phyloP scores from a whole-genome alignment of 345 rosid species.

The Streptanthus diversifolius region DNA sequence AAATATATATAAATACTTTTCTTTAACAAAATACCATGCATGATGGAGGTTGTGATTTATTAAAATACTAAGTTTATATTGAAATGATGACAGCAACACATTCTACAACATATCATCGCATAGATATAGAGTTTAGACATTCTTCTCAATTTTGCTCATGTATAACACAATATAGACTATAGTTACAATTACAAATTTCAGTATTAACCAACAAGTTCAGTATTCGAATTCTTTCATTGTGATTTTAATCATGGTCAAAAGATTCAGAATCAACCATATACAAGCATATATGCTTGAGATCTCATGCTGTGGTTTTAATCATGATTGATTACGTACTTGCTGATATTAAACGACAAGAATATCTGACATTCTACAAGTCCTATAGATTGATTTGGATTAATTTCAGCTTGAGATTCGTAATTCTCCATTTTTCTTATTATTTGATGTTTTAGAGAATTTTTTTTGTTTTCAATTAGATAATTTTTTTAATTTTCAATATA shows the following conservation, averaged over 20 bases:
- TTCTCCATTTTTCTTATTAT: too few relatives aligned
- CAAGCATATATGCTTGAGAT: too few relatives aligned
- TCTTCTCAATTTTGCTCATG: background rate
- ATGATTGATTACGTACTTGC: too few relatives aligned
- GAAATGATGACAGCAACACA: background rate
- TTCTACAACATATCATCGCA: background rate
- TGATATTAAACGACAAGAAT: too few relatives aligned
- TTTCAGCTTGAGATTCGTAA: too few relatives aligned
- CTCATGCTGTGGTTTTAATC: too few relatives aligned
- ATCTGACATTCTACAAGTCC: too few relatives aligned
- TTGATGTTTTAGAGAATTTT: too few relatives aligned
- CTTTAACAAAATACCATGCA: background rate
- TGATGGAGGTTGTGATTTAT: slow-evolving; percentile 17
- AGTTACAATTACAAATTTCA: background rate
- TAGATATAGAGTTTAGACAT: background rate
- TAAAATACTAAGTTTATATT: background rate
- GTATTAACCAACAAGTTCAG: background rate
- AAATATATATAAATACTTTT: background rate
- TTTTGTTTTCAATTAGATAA: too few relatives aligned
- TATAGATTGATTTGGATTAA: too few relatives aligned
- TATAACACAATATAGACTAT: background rate
- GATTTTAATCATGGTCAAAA: background rate
- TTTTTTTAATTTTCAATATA: too few relatives aligned
- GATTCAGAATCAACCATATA: too few relatives aligned
- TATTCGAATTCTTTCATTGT: background rate